A percentile compares a stretch with the other conserved stretches of the same genome.
These are phyloP conservation scores for Chaetomium globosum DNA, from an alignment of 2,329 filamentous ascomycete genomes.

Conservation along the genomic window DNA sequence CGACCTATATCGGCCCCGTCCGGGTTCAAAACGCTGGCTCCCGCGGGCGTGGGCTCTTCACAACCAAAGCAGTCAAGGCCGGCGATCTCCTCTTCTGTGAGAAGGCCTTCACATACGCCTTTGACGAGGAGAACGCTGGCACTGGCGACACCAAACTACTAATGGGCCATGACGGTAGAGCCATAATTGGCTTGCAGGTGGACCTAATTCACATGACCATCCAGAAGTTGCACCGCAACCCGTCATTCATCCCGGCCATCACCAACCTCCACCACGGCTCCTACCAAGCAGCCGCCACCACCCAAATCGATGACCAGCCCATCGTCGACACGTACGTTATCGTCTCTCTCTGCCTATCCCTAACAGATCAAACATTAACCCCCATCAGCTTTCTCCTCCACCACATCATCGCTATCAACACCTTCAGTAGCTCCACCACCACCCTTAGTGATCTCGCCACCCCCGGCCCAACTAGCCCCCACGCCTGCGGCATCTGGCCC, in stretches of 20 bases:
- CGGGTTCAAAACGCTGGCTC: slow-evolving; percentile 8
- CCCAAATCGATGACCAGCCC: slow-evolving; percentile 14
- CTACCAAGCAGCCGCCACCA: slow-evolving; percentile 46
- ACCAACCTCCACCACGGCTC: slow-evolving; percentile 38
- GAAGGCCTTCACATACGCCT: slow-evolving; percentile 55
- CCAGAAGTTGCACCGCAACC: slow-evolving; percentile 24
- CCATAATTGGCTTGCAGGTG: slow-evolving; percentile 45
- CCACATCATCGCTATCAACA: slow-evolving; percentile 48
- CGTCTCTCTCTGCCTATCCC: not conserved
- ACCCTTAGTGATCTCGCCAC: slow-evolving; percentile 36
- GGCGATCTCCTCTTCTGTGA: slow-evolving; percentile 59
- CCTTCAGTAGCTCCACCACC: slow-evolving; percentile 42
- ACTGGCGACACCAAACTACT: not conserved
- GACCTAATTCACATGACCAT: slow-evolving; percentile 29
- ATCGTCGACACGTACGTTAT: slow-evolving; percentile 36
- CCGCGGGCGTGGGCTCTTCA: slow-evolving; percentile 57
- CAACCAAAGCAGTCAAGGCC: slow-evolving; percentile 49
- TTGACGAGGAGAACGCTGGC: slow-evolving; percentile 34
- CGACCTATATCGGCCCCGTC: slow-evolving; percentile 47
- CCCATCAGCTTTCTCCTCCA: slow-evolving; percentile 47
- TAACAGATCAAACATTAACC: not conserved
- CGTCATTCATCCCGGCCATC: slow-evolving; percentile 19
- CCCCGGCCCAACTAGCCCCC: slow-evolving; percentile 33
- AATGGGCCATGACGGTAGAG: not conserved
- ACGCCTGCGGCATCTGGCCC: slow-evolving; percentile 50